These are phyloP conservation scores for Cryptococcus sp. DNA, from an alignment of 1,284 basidiomycete genomes.

Conservation along the genomic window DNA sequence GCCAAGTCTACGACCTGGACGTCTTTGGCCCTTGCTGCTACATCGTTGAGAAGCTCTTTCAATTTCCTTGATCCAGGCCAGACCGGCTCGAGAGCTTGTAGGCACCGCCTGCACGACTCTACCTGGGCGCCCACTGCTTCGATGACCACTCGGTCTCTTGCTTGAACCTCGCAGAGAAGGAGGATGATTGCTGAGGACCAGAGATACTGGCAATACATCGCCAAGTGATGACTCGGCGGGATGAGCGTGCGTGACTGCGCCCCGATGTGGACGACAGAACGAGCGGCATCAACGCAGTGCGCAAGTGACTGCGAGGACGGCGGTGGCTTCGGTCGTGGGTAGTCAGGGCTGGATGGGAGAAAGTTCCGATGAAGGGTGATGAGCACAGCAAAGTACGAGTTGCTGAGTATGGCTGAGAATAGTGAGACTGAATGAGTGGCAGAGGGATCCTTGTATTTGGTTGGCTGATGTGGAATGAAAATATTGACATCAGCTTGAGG, in stretches of 20 bases:
- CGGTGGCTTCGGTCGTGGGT: conserved; percentile 44
- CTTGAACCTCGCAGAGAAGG: conserved; percentile 82
- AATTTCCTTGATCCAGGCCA: conserved; percentile 88
- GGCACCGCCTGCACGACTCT: conserved; percentile 66
- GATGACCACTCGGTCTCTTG: conserved; percentile 65
- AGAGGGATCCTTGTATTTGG: conserved; percentile 60
- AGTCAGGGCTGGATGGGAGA: conserved; percentile 55
- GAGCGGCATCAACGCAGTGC: conserved; percentile 48
- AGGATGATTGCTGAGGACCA: conserved; percentile 88
- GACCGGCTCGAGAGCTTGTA: conserved; percentile 78
- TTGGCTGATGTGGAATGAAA: conserved; percentile 56
- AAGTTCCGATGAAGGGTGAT: conserved; percentile 88
- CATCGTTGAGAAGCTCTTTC: conserved; percentile 57
- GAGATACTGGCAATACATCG: conserved; percentile 86
- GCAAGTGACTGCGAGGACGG: conserved; percentile 48
- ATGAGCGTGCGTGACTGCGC: conserved; percentile 81
- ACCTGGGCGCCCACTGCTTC: conserved; percentile 78
- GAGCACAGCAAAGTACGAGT: conserved; percentile 83
- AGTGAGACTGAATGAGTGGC: conserved; percentile 40
- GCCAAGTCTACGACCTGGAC: conserved; percentile 22
- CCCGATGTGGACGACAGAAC: conserved; percentile 68
- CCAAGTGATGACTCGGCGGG: conserved; percentile 81
- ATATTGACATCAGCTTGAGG: neutral
- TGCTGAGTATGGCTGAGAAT: conserved; percentile 83
- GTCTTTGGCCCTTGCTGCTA: conserved; percentile 47